Percentiles rank a stretch among this genome's conserved stretches.
phyloP scores from a whole-genome alignment of 768 basidiomycete genomes.

The Lentinula lateritia region DNA sequence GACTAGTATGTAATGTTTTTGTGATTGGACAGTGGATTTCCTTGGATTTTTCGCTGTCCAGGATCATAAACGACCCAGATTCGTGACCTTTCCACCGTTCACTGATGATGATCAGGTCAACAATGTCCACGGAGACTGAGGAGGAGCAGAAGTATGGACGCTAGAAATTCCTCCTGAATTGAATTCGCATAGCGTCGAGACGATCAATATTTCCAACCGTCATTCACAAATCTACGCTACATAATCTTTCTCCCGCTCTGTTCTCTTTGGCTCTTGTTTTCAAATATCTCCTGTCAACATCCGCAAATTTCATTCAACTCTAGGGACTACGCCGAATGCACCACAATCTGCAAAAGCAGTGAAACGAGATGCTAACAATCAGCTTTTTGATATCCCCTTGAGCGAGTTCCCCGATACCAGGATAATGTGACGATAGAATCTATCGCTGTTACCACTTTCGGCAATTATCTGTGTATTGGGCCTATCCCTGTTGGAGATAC shows the following conservation, averaged over 20 bases:
- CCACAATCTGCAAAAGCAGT: conserved; percentile 35
- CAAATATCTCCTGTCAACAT: background rate
- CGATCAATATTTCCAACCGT: conserved; percentile 41
- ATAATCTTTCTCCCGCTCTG: background rate
- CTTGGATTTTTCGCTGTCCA: conserved; percentile 5
- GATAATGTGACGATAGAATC: no score
- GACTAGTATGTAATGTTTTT: no score
- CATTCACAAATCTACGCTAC: background rate
- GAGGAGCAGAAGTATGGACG: conserved; percentile 46
- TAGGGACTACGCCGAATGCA: conserved; percentile 24
- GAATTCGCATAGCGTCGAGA: conserved; percentile 61
- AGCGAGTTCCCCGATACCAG: conserved; percentile 27
- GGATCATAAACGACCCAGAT: conserved; percentile 56
- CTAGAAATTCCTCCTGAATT: conserved; percentile 61
- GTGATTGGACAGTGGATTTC: no score
- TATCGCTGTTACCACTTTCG: no score
- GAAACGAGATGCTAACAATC: conserved; percentile 27
- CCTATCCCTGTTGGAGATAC: no score
- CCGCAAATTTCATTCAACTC: conserved; percentile 28
- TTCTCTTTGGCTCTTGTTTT: background rate
- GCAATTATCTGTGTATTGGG: no score
- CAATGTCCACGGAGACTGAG: conserved; percentile 15
- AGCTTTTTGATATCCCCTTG: conserved; percentile 34
- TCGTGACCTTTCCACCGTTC: conserved; percentile 66
- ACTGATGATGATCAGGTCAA: conserved; percentile 23